Evolutionary conservation across 2,329 filamentous ascomycete genomes (phyloP).

Genomic region (Macrophomina pseudophaseolina): DNA sequence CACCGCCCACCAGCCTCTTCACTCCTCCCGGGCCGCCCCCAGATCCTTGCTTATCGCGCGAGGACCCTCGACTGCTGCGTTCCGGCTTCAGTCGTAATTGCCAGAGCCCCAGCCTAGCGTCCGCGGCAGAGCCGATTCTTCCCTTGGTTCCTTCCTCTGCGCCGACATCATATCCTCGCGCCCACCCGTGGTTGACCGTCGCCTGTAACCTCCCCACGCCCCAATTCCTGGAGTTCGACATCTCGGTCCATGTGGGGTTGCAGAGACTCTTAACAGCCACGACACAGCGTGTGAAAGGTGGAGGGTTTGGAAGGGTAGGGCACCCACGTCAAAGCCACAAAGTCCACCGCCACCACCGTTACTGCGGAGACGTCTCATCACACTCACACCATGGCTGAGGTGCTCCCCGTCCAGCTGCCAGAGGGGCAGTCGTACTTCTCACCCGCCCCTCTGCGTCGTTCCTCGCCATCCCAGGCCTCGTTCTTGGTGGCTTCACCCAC

Average conservation of each 20-base stretch:
- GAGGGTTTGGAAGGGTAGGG: constrained; percentile 16
- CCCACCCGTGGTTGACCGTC: not conserved
- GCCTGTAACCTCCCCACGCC: not conserved
- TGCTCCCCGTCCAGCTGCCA: constrained; percentile 48
- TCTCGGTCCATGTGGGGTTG: constrained; percentile 21
- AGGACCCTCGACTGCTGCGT: constrained; percentile 13
- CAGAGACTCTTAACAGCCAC: constrained; percentile 22
- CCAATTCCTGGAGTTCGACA: not conserved
- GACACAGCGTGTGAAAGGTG: constrained; percentile 14
- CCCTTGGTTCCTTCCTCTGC: constrained; percentile 19
- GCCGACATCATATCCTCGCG: constrained; percentile 14
- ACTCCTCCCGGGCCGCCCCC: constrained; percentile 6
- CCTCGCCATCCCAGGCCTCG: constrained; percentile 50
- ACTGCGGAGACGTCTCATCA: constrained; percentile 13
- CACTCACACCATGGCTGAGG: constrained; percentile 48
- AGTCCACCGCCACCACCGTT: constrained; percentile 7
- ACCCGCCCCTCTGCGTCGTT: constrained; percentile 46
- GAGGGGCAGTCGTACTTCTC: constrained; percentile 51
- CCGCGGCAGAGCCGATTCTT: constrained; percentile 21
- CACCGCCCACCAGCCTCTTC: constrained; percentile 17
- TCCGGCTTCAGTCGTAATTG: constrained; percentile 17
- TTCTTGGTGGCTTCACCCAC: constrained; percentile 44
- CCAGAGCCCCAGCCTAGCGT: constrained; percentile 17
- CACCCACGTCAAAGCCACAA: constrained; percentile 5
- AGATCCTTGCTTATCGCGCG: constrained; percentile 23